Evolutionary conservation across 1,139 yeast genomes (phyloP).

Genomic region (Kazachstania sp.): DNA sequence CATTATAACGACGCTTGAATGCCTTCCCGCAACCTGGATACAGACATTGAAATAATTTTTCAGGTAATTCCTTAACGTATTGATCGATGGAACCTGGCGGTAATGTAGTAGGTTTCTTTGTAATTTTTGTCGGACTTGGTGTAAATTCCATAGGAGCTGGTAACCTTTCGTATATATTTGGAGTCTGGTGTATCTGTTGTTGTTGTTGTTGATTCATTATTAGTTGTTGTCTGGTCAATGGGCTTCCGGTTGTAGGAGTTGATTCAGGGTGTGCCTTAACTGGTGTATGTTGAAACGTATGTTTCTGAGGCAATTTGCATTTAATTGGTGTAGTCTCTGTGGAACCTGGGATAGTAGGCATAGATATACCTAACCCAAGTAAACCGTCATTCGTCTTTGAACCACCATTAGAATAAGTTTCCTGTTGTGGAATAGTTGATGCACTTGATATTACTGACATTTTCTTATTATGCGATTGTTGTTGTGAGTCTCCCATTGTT

Average conservation of each 20-base stretch:
- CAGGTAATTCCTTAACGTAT: conserved; percentile 54
- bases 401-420: neutral
- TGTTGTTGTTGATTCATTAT: conserved; percentile 1
- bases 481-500: neutral
- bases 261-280: conserved; percentile 9
- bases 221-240: neutral
- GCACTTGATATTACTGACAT: conserved; percentile 9
- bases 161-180: neutral
- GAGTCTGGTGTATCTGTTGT: neutral
- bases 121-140: conserved; percentile 27
- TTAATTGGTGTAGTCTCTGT: conserved; percentile 21
- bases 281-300: conserved; percentile 28
- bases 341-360: conserved; percentile 25
- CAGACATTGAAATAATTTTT: conserved; percentile 60
- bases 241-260: neutral
- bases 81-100: conserved; percentile 88
- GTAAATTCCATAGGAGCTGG: neutral
- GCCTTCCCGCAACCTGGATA: conserved; percentile 74
- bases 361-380: neutral
- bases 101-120: conserved; percentile 50
- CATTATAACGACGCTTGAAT: conserved; percentile 84
- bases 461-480: conserved; percentile 7
- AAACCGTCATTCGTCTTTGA: neutral
- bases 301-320: conserved; percentile 21
- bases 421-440: conserved; percentile 9